Percentiles rank a stretch among this genome's conserved stretches.
These are phyloP conservation scores for Priceomyces carsonii DNA, from an alignment of 805 yeast species.

Conservation along the genomic window DNA sequence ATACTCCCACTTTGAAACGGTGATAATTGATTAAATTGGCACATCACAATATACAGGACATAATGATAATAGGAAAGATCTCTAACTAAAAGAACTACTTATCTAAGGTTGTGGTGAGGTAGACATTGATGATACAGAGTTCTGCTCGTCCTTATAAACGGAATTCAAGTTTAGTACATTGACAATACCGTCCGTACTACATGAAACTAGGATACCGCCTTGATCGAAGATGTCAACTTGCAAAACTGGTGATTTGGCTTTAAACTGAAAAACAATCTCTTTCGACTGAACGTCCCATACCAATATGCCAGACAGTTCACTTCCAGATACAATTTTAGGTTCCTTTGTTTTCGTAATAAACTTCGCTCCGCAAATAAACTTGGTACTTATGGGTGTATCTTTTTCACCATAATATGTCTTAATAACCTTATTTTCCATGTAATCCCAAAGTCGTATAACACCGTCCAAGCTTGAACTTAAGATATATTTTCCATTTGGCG, in stretches of 20 bases:
- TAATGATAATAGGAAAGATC: too few species aligned
- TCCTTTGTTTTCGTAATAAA: constrained; percentile 43
- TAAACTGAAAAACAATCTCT: constrained; percentile 37
- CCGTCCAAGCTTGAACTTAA: constrained; percentile 84
- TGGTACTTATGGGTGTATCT: constrained; percentile 42
- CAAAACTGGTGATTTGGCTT: constrained; percentile 33
- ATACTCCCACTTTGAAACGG: too few species aligned
- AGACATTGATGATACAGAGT: too few species aligned
- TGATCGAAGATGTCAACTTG: constrained; percentile 39
- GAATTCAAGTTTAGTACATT: constrained; percentile 21
- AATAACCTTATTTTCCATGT: constrained; percentile 74
- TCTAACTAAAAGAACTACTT: too few species aligned
- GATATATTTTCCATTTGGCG: constrained; percentile 80
- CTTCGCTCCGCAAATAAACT: constrained; percentile 52
- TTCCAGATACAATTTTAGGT: constrained; percentile 58
- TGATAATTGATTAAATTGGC: too few species aligned
- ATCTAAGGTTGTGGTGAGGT: too few species aligned
- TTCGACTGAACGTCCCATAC: constrained; percentile 72
- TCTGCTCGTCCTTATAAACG: not conserved
- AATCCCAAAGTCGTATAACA: constrained; percentile 78
- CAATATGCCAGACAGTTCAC: constrained; percentile 53
- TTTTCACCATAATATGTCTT: constrained; percentile 57
- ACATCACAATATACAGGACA: too few species aligned
- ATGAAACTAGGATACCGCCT: constrained; percentile 37
- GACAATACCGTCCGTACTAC: constrained; percentile 24